Base-by-base conservation (phyloP, 2,329 filamentous ascomycete genomes). In the Drechslerella coelobrocha region DNA sequence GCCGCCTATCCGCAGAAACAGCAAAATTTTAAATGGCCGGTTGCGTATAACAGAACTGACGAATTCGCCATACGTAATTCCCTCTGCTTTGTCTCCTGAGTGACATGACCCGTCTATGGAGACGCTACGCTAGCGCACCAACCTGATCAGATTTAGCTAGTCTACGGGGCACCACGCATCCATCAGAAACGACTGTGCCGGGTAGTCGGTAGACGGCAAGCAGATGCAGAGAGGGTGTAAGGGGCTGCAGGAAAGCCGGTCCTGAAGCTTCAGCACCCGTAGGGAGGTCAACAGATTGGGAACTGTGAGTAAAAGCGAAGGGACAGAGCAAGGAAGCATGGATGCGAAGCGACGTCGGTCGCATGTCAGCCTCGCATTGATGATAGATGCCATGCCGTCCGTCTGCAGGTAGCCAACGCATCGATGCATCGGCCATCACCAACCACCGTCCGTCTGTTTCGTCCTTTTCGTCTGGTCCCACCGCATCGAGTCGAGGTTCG, bases 301-400 rank as follows among this genome's bases (percentile, higher is more conserved):
- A 39, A 37, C 34, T n/a, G 2, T 19, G 19, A 7, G 27, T 24
- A 26, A 43, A 55, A 2, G 23, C 2, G n/a, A 48, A 47, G n/a
- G 19, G 14, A 52, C 10, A 5, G n/a, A 34, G 27, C 12, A 27
- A 53, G 14, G n/a, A 3, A 14, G 34, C 12, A n/a, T 14, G 34
- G 12, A 48, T 45, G 19, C 19, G 56, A 60, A 26, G 56, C 48
- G 48, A 47, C 17, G 59, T 37, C 48, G 29, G 59, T 62, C 23
- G 31, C 48, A 62, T 62, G 52, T 54, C 48, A 62, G 59, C 59
- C 59, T 62, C 59, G 45, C 48, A 21, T 48, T 48, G 34, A 39
- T 39, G 34, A 39, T 39, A 39, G 34, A 39, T 39, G 34, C 34
- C 34, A 39, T 39, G 34, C 12, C 34, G 14, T 26, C 43, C 19